Base-by-base conservation (phyloP, 768 basidiomycete species). In the Crucibulum laeve region DNA sequence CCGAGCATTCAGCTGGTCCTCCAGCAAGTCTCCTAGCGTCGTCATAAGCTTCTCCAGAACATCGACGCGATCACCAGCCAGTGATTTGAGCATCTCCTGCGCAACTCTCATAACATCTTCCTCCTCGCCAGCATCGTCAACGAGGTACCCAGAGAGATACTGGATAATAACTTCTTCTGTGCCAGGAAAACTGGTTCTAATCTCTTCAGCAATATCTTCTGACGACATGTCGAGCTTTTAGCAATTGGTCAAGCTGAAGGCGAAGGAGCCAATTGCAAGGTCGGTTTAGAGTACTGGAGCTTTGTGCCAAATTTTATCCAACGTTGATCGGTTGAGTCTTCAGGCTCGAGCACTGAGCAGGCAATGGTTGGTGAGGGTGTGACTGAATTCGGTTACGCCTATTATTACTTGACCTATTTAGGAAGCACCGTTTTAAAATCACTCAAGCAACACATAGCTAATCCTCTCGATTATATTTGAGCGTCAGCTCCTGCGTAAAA, bases 51-150 rank as follows among this genome's bases (percentile, higher is more conserved):
- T 74, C 41, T 84, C 79, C 3, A 90, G 66, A 5, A 76, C 70
- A 53, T 78, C 75, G 32, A 70, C 68, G 32, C 69, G 68, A 48
- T 76, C 73, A n/a, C 77, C 78, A 4, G 82, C 80, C 18, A 90
- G 73, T n/a, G 88, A 91, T 47, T 80, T 73, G 23, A 93, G 79
- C 44, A 92, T 82, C 44, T 79, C 71, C 25, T 79, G 77, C 18
- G 87, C 79, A 30, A 92, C 72, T 43, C 81, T 76, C n/a, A 93
- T 74, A 22, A 91, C 80, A 56, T 91, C 88, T 58, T 90, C 88
- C 50, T 92, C 89, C 60, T 91, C 87, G 30, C 85, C 84, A 8
- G 88, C 87, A 59, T 93, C 90, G 60, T 91, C 90, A 43, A 91
- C 80, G 22, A 92, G 79, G 57, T 89, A 90, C 30, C 90, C 90